Evolutionary conservation across 352 stramenopile species (phyloP).

Genomic region (Globisporangium barbulae): DNA sequence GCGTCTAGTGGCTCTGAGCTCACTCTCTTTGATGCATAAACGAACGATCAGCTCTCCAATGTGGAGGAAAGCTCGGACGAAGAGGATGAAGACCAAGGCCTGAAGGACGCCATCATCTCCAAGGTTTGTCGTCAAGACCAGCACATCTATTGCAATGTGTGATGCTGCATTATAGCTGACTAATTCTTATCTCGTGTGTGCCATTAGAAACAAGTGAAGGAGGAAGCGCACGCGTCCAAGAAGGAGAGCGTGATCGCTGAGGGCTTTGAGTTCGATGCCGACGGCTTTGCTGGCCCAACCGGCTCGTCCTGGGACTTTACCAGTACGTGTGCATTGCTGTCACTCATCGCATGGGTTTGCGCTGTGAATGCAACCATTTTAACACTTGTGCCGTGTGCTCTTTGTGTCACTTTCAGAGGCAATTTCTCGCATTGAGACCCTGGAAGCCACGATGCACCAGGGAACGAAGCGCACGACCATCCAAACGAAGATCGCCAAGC

Average conservation of each 20-base stretch:
- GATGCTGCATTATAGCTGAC: neutral
- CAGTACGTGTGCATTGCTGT: slow-evolving; percentile 25
- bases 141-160: neutral
- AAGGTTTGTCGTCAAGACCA: slow-evolving; percentile 27
- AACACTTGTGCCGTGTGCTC: slow-evolving; percentile 1
- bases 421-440: slow-evolving; percentile 81
- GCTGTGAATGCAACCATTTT: neutral
- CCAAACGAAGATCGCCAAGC: slow-evolving; percentile 84
- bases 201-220: slow-evolving; percentile 39
- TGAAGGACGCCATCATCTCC: slow-evolving; percentile 68
- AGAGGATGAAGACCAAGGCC: slow-evolving; percentile 33
- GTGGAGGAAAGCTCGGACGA: slow-evolving; percentile 76
- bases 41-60: slow-evolving; percentile 38
- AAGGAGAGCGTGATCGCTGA: slow-evolving; percentile 71
- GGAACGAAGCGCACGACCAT: slow-evolving; percentile 79
- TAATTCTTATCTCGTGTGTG: neutral
- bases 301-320: slow-evolving; percentile 87
- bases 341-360: neutral
- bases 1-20: neutral
- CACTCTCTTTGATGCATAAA: neutral
- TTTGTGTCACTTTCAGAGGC: slow-evolving; percentile 31
- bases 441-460: slow-evolving; percentile 54
- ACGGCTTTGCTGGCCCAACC: slow-evolving; percentile 48
- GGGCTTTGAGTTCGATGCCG: slow-evolving; percentile 80
- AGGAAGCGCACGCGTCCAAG: slow-evolving; percentile 32